Percentiles rank a stretch among this genome's conserved stretches.
Evolutionary conservation across 2,329 filamentous ascomycete species (phyloP).

Genomic region (Chrysoporthe cubensis): DNA sequence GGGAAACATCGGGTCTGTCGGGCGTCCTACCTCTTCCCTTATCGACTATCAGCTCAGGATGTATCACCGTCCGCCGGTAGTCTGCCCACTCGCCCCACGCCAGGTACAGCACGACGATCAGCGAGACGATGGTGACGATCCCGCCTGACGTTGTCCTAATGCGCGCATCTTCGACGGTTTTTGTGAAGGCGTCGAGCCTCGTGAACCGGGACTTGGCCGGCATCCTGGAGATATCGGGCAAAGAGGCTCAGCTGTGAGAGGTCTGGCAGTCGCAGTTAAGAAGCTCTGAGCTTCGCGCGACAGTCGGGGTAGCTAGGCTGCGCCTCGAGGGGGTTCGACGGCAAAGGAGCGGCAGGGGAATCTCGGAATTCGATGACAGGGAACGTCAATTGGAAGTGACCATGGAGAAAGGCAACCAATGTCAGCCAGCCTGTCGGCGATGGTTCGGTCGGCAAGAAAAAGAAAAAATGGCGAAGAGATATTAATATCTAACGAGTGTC

Average conservation of each 20-base stretch:
- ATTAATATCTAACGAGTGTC: slow-evolving; percentile 5
- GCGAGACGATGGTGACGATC: slow-evolving; percentile 88
- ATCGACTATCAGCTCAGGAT: slow-evolving; percentile 93
- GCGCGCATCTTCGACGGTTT: slow-evolving; percentile 97
- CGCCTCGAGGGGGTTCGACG: slow-evolving; percentile 13
- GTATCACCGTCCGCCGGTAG: slow-evolving; percentile 82
- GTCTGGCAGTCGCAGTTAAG: not conserved
- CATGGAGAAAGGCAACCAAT: slow-evolving; percentile 12
- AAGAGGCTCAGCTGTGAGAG: not conserved
- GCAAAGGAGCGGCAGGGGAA: slow-evolving; percentile 22
- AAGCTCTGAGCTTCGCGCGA: slow-evolving; percentile 7
- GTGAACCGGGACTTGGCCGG: slow-evolving; percentile 91
- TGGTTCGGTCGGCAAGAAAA: not conserved
- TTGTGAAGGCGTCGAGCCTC: slow-evolving; percentile 96
- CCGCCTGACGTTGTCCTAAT: slow-evolving; percentile 95
- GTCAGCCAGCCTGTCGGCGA: slow-evolving; percentile 10
- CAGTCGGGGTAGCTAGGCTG: not conserved
- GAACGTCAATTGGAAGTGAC: slow-evolving; percentile 14
- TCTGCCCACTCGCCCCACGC: slow-evolving; percentile 96
- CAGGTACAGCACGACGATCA: slow-evolving; percentile 86
- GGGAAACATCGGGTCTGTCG: not conserved
- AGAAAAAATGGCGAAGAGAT: slow-evolving; percentile 6
- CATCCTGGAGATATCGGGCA: slow-evolving; percentile 56
- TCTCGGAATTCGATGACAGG: slow-evolving; percentile 7
- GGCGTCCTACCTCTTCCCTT: slow-evolving; percentile 79